Evolutionary conservation across 139 green algal species (phyloP).

Genomic region (Chlorella sp.): DNA sequence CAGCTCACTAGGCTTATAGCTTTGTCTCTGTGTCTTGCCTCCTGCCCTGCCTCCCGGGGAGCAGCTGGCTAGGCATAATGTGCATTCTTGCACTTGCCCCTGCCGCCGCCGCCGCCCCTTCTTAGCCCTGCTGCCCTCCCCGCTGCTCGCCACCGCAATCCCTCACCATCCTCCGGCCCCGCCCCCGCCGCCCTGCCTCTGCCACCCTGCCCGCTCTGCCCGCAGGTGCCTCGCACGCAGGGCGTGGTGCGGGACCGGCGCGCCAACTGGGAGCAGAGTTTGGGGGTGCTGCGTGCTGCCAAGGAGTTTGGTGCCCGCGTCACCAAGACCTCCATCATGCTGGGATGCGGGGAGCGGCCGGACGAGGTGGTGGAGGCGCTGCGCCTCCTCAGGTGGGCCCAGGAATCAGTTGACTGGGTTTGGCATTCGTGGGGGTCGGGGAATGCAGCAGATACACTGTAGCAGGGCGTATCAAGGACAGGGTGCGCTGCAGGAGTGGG

Average conservation of each 20-base stretch:
- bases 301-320: constrained; percentile 81
- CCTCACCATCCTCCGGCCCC: neutral
- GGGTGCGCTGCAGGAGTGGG: too few relatives aligned
- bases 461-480: too few relatives aligned
- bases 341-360: constrained; percentile 93
- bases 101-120: too few relatives aligned
- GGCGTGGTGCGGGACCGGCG: constrained; percentile 51
- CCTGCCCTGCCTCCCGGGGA: too few relatives aligned
- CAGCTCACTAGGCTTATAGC: too few relatives aligned
- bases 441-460: too few relatives aligned
- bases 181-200: neutral
- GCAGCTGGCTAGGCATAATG: too few relatives aligned
- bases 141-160: too few relatives aligned
- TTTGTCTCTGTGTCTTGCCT: too few relatives aligned
- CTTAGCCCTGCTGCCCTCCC: too few relatives aligned
- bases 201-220: too few relatives aligned
- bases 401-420: neutral
- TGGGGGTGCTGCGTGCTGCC: constrained; percentile 84
- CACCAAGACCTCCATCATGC: constrained; percentile 99
- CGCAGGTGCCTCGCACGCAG: constrained; percentile 86
- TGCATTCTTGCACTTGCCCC: too few relatives aligned
- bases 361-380: constrained; percentile 83
- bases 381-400: neutral
- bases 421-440: neutral
- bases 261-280: constrained; percentile 90